Evolutionary conservation across 257 asterid species (phyloP), one percentile per base, ranked within the genome.

Genomic region (Przewalskia tangutica): DNA sequence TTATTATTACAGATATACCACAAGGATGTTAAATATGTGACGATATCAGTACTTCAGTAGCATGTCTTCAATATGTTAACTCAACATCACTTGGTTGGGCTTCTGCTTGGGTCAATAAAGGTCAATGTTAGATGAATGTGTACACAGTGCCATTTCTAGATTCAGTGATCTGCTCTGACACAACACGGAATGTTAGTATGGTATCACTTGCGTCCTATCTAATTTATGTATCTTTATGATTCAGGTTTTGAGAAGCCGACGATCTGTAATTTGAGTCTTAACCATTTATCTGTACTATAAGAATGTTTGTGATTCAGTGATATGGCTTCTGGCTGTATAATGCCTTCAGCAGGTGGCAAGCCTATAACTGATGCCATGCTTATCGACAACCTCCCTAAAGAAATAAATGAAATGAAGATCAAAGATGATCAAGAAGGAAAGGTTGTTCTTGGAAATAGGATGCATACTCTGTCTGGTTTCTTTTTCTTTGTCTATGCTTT

Each of bases 321-420:
- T 83, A 88, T 90, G 91, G 90, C 87, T 80, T 85, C 97, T 27
- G 89, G 80, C 78, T 89, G 83, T 56, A 86, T 80, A 84, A 90
- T 83, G 84, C 86, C 86, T 64, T 63, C 82, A 11, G 86, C 85
- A 40, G 81, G 75, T 86, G 97, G 86, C 51, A 89, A 87, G 82
- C 88, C 89, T 62, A 88, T 85, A 77, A 79, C 85, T 63, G 94
- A 91, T 51, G 89, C 85, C 17, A 92, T 92, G 93, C 91, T 90
- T 9, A 90, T 91, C 38, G 93, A 91, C 82, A 91, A 89, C 65
- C 92, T 92, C 54, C 95, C 95, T 7, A 90, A 88, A 79, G 93
- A 89, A 86, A 91, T 92, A 84, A 90, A 89, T 84, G 95, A 88
- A 79, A 91, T 92, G 95, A 92, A 86, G 83, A 92, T 92, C 90